Percentiles rank a stretch among this genome's conserved stretches.
Evolutionary conservation across 805 yeast species (phyloP).

Genomic region (Candida montana): DNA sequence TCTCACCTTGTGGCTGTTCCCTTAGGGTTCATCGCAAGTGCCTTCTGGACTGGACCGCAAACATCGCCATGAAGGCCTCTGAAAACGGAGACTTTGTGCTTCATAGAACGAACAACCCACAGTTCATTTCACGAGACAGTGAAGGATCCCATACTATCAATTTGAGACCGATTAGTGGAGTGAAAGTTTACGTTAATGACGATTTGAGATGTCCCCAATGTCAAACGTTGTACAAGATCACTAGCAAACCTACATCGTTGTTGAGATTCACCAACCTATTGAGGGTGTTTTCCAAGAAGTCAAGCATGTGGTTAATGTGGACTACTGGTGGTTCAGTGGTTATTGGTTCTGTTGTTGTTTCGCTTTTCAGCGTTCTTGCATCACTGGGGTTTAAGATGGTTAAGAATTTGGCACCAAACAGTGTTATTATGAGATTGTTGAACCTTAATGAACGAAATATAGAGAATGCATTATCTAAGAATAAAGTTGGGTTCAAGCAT

Average conservation of each 20-base stretch:
- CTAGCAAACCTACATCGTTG: conserved; percentile 16
- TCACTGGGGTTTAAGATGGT: conserved; percentile 28
- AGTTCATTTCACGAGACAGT: neutral
- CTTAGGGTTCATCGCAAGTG: conserved; percentile 34
- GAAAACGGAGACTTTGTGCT: conserved; percentile 3
- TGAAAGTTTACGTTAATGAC: conserved; percentile 3
- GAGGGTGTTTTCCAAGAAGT: conserved; percentile 12
- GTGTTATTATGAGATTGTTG: conserved; percentile 28
- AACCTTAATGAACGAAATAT: conserved; percentile 18
- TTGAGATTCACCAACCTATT: conserved; percentile 12
- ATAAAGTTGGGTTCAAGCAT: conserved; percentile 9
- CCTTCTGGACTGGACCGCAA: conserved; percentile 32
- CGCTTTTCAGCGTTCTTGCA: conserved; percentile 17
- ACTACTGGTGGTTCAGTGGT: conserved; percentile 15
- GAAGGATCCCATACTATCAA: conserved; percentile 1
- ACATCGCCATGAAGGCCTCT: conserved; percentile 15
- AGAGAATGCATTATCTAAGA: conserved; percentile 12
- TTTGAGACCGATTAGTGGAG: conserved; percentile 4
- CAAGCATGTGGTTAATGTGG: conserved; percentile 6
- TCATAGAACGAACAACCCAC: neutral
- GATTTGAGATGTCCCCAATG: conserved; percentile 35
- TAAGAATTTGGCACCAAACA: conserved; percentile 26
- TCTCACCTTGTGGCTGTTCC: conserved; percentile 34
- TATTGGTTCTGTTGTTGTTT: conserved; percentile 20
- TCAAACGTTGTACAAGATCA: conserved; percentile 26